Evolutionary conservation across 1,139 yeast genomes (phyloP).

Genomic region (Entelexis paramagnoliae): DNA sequence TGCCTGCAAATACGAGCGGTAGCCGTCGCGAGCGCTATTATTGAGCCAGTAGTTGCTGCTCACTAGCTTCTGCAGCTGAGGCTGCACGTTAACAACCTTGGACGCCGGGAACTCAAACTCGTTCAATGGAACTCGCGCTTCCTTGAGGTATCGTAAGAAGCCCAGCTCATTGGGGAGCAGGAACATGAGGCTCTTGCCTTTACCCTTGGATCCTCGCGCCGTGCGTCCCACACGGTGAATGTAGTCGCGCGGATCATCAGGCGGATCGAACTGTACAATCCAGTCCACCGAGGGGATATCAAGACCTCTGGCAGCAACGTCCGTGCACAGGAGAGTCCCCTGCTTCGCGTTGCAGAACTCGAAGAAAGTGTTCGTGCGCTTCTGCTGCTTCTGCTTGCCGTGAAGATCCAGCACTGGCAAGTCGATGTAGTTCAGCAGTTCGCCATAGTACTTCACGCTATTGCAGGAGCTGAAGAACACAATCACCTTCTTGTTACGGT

Average conservation of each 20-base stretch:
- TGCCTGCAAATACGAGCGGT: slow-evolving; percentile 91
- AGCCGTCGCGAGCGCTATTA: slow-evolving; percentile 95
- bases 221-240: slow-evolving; percentile 98
- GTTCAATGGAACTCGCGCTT: slow-evolving; percentile 92
- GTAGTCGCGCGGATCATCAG: slow-evolving; percentile 98
- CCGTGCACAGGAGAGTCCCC: slow-evolving; percentile 88
- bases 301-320: slow-evolving; percentile 96
- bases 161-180: slow-evolving; percentile 90
- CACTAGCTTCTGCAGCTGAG: slow-evolving; percentile 82
- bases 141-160: slow-evolving; percentile 83
- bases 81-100: slow-evolving; percentile 91
- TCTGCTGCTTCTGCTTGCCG: slow-evolving; percentile 97
- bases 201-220: slow-evolving; percentile 86
- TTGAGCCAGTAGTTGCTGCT: slow-evolving; percentile 89
- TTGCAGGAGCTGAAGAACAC: slow-evolving; percentile 94
- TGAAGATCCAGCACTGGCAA: slow-evolving; percentile 91
- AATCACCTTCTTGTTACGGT: slow-evolving; percentile 74
- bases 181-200: slow-evolving; percentile 91
- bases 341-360: slow-evolving; percentile 95
- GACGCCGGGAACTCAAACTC: slow-evolving; percentile 92
- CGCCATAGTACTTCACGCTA: slow-evolving; percentile 93
- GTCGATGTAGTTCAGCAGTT: slow-evolving; percentile 85
- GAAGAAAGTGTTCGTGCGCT: slow-evolving; percentile 92
- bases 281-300: slow-evolving; percentile 97
- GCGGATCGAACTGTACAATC: slow-evolving; percentile 96